Conservation (phyloP, 75 land plant genomes). For the Chamaecyparis obtusa region DNA sequence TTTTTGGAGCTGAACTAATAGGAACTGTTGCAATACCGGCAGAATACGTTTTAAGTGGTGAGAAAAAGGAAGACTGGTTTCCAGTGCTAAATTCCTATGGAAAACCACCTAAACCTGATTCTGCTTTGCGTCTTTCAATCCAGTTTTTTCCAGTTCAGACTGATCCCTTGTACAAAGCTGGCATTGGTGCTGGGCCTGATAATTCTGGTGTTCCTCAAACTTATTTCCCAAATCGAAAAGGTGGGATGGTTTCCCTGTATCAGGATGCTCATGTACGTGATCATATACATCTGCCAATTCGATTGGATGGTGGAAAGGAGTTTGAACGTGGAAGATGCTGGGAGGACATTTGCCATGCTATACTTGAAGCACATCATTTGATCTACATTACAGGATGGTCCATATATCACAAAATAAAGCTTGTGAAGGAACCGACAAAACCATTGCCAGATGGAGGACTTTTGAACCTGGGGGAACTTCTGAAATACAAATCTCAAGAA, state of each 20-base stretch:
- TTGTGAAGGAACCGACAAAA: conserved; percentile 65
- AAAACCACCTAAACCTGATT: conserved; percentile 56
- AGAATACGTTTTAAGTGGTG: conserved; percentile 21
- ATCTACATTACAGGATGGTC: conserved; percentile 97
- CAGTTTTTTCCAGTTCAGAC: conserved; percentile 35
- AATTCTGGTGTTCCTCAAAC: conserved; percentile 46
- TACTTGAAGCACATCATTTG: conserved; percentile 87
- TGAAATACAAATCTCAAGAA: conserved; percentile 83
- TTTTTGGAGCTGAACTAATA: conserved; percentile 63
- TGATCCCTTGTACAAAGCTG: conserved; percentile 37
- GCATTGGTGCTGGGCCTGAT: conserved; percentile 39
- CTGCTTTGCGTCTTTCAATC: conserved; percentile 41
- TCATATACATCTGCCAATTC: conserved; percentile 47
- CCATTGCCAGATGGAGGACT: conserved; percentile 58
- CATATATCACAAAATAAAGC: conserved; percentile 65
- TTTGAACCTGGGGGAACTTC: conserved; percentile 78
- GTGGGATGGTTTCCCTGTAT: conserved; percentile 70
- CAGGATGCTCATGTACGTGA: conserved; percentile 87
- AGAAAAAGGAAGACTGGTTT: conserved; percentile 50
- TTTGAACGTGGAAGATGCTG: conserved; percentile 63
- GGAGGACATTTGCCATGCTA: conserved; percentile 95
- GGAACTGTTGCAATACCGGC: conserved; percentile 43
- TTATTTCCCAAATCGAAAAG: conserved; percentile 72
- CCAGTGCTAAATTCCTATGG: conserved; percentile 48
- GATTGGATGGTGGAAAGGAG: conserved; percentile 44